A percentile compares a stretch with the other conserved stretches of the same genome.
phyloP scores from a whole-genome alignment of 164 flowering plant species.

The Kalanchoe fedtschenkoi region DNA sequence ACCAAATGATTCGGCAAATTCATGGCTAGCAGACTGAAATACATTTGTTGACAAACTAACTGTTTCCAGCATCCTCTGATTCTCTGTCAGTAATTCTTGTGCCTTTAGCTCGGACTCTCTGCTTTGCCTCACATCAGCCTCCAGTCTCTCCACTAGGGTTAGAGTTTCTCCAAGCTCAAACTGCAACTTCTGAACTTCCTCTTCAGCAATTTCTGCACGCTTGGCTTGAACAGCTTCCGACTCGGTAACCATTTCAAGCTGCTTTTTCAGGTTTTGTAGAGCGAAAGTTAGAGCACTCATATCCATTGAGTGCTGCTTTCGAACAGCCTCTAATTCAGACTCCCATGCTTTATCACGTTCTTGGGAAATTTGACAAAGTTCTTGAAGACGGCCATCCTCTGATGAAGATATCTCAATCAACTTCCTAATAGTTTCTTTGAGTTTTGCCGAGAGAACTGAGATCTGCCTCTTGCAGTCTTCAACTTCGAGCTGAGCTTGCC shows the following conservation, averaged over 20 bases:
- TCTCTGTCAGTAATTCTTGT: constrained; percentile 29
- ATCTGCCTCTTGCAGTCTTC: constrained; percentile 64
- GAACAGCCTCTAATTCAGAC: constrained; percentile 41
- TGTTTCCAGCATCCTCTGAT: constrained; percentile 43
- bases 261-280: constrained; percentile 38
- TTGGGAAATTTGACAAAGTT: constrained; percentile 31
- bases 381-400: constrained; percentile 35
- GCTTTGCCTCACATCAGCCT: constrained; percentile 31
- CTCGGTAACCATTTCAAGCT: constrained; percentile 36
- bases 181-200: constrained; percentile 40
- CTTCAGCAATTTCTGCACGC: constrained; percentile 18
- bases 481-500: constrained; percentile 52
- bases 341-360: constrained; percentile 41
- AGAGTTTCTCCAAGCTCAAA: constrained; percentile 37
- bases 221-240: constrained; percentile 26
- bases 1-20: constrained; percentile 34
- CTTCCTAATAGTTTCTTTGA: constrained; percentile 49
- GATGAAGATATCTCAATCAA: constrained; percentile 36
- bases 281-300: constrained; percentile 51
- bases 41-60: constrained; percentile 44
- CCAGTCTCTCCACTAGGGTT: constrained; percentile 43
- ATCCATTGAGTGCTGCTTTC: constrained; percentile 35
- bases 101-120: constrained; percentile 62
- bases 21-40: constrained; percentile 30
- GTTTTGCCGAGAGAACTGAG: constrained; percentile 34